phyloP scores from a whole-genome alignment of 2,329 filamentous ascomycete genomes.

The Paecilomyces variotii region DNA sequence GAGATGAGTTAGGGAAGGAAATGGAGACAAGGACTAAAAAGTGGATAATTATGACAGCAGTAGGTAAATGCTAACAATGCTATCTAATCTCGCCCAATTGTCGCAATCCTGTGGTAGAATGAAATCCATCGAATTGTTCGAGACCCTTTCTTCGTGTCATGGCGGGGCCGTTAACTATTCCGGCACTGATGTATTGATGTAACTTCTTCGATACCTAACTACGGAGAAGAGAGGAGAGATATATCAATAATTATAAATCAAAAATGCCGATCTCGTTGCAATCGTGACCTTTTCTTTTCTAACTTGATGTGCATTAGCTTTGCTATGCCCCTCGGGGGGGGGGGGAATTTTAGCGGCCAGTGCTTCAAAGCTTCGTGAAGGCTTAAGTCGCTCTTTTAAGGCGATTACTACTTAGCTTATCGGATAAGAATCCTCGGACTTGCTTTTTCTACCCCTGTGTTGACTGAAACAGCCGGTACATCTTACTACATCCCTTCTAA shows the following conservation, averaged over 20 bases:
- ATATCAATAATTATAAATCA: not conserved
- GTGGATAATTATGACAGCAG: too few species aligned
- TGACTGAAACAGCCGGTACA: too few species aligned
- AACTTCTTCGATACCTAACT: not conserved
- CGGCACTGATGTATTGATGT: not conserved
- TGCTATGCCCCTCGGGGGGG: not conserved
- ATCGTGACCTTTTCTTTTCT: not conserved
- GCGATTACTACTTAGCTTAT: not conserved
- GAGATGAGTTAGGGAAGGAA: too few species aligned
- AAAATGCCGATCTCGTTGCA: not conserved
- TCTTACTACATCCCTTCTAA: too few species aligned
- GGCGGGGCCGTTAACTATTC: not conserved
- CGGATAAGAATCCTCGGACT: too few species aligned
- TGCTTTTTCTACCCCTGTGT: too few species aligned
- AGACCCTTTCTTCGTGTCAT: not conserved
- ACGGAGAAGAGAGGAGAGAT: not conserved
- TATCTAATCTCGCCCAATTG: too few species aligned
- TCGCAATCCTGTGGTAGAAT: too few species aligned
- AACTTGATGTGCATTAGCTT: not conserved
- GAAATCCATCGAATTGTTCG: not conserved
- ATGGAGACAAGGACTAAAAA: too few species aligned
- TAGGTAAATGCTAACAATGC: too few species aligned
- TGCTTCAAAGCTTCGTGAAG: too few species aligned
- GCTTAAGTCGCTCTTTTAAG: not conserved
- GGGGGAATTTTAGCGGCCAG: not conserved